Evolutionary conservation across 2,329 filamentous ascomycete species (phyloP), one percentile per base, ranked within the genome.

Genomic region (Blumeriella jaapii): DNA sequence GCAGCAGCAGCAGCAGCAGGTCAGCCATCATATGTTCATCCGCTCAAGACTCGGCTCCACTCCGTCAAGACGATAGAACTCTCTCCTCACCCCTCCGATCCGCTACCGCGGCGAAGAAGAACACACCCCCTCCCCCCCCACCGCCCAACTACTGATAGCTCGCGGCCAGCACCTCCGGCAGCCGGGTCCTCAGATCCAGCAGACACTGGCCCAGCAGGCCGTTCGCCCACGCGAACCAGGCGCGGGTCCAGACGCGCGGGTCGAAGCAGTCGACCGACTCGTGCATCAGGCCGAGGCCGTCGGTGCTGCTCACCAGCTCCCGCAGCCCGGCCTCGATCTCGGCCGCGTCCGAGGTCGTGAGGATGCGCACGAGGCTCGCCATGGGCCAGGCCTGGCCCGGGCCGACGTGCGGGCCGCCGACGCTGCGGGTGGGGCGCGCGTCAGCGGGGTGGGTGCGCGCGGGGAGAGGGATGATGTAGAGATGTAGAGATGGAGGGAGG

Each of bases 171-270:
- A 93, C 54, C 49, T 76, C 64, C 8, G 83, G 84, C 55, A 83
- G 83, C 31, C 83, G 65, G 45, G 73, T 68, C 29, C 77, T 75
- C 32, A 94, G 57, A 59, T 89, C 81, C 18, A 91, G 58, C 37
- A 91, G 71, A 40, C 82, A 83, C 61, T 89, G 80, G 9, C 82
- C 81, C 59, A 87, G 91, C n/a, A 93, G 72, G 0, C 80, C 84
- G 54, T 91, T 91, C 10, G 83, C 82, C 84, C 84, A 91, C 0
- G 83, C 79, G 55, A 91, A 93, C 65, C 65, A 68, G 14, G 60
- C 55, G n/a, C 65, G 48, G 14, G 62, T 62, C 53, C 57, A 69
- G 24, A 54, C 46, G 2, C 44, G 47, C 32, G 54, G 50, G 38
- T 60, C 52, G 53, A 64, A 64, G 3, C 59, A 57, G 39, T 64